These are phyloP conservation scores for Aspergillus pseudoviridinutans DNA, from an alignment of 2,329 filamentous ascomycete species.

Conservation along the genomic window DNA sequence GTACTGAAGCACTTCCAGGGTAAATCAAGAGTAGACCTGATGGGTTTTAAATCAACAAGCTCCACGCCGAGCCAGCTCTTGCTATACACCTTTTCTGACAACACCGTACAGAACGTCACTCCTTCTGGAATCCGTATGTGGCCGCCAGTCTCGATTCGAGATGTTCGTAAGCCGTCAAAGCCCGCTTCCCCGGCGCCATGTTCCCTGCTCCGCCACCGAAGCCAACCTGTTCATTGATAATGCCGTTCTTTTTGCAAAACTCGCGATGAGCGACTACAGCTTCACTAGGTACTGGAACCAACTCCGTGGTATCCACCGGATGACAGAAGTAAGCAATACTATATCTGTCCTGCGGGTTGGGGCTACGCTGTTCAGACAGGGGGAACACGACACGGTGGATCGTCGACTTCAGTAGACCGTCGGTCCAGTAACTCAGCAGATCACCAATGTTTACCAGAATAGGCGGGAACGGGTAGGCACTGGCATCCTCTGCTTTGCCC, in stretches of 20 bases:
- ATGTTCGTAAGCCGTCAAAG: conserved; percentile 58
- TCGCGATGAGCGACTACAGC: conserved; percentile 44
- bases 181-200: conserved; percentile 28
- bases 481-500: conserved; percentile 40
- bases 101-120: background rate
- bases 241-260: conserved; percentile 18
- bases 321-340: conserved; percentile 62
- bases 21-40: background rate
- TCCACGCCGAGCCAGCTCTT: background rate
- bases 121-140: conserved; percentile 50
- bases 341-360: conserved; percentile 49
- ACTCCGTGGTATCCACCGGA: conserved; percentile 51
- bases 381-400: conserved; percentile 83
- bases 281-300: conserved; percentile 54
- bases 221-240: conserved; percentile 36
- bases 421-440: conserved; percentile 80
- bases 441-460: conserved; percentile 72
- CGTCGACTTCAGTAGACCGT: conserved; percentile 78
- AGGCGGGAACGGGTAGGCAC: conserved; percentile 57
- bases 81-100: no score
- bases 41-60: background rate
- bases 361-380: conserved; percentile 33
- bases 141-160: conserved; percentile 54
- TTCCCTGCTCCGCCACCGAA: conserved; percentile 38
- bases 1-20: background rate